Percentiles rank a stretch among this genome's conserved stretches.
phyloP scores from a whole-genome alignment of 164 flowering plant genomes.

The Aristolochia fimbriata region DNA sequence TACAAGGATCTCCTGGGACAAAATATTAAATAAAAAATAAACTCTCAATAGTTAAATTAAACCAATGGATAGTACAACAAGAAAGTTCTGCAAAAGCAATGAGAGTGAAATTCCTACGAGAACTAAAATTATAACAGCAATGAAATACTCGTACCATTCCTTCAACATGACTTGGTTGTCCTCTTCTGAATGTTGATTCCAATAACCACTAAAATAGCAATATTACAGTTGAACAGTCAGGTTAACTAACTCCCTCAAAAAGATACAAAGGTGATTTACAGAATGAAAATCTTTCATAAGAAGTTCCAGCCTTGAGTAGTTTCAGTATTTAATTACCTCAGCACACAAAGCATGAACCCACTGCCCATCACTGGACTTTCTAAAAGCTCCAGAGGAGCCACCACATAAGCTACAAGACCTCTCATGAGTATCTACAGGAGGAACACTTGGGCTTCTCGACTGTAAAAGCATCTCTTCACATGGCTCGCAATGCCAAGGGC shows the following conservation, averaged over 20 bases:
- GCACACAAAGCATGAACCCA: conserved; percentile 99
- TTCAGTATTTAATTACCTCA: conserved; percentile 40
- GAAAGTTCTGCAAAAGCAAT: background rate
- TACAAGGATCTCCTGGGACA: conserved; percentile 41
- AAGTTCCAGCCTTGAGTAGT: background rate
- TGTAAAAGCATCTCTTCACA: conserved; percentile 50
- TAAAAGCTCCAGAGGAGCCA: conserved; percentile 79
- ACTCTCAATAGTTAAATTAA: background rate
- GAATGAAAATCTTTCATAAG: background rate
- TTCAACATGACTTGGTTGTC: conserved; percentile 67
- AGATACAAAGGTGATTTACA: background rate
- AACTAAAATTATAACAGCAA: background rate
- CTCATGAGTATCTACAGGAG: conserved; percentile 34
- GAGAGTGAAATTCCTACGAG: background rate
- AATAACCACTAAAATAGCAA: conserved; percentile 63
- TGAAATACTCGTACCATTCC: conserved; percentile 64
- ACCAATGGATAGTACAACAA: background rate
- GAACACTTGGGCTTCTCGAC: conserved; percentile 35
- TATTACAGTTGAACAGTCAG: background rate
- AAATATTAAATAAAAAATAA: background rate
- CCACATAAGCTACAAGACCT: conserved; percentile 72
- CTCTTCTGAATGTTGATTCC: conserved; percentile 73
- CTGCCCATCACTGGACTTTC: conserved; percentile 66
- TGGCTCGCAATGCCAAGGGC: conserved; percentile 90
- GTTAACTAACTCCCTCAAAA: background rate